Evolutionary conservation across 2,329 filamentous ascomycete genomes (phyloP).

Genomic region (Fusarium paranaense): DNA sequence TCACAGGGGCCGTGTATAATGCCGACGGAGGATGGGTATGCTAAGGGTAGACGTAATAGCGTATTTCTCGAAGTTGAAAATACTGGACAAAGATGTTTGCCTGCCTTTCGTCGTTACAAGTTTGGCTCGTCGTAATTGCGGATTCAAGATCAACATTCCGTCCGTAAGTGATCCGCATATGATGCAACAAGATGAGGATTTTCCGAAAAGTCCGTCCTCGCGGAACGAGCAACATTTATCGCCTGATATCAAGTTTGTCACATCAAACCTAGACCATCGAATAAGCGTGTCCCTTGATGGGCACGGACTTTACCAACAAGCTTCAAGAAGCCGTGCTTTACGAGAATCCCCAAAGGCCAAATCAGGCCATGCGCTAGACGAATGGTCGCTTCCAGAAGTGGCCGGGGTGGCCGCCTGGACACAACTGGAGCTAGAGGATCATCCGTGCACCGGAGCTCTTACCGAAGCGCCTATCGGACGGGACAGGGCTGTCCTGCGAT

Average conservation of each 20-base stretch:
- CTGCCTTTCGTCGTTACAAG: background rate
- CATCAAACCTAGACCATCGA: background rate
- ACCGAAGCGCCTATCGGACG: background rate
- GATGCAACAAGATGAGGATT: background rate
- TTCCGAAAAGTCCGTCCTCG: background rate
- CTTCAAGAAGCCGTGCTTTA: background rate
- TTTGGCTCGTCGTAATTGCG: background rate
- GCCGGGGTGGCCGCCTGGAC: background rate
- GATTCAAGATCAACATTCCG: background rate
- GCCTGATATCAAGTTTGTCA: background rate
- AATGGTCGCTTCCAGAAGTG: background rate
- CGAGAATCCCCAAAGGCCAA: background rate
- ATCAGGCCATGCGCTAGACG: background rate
- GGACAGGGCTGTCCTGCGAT: background rate
- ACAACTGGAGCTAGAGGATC: background rate
- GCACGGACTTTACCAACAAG: background rate
- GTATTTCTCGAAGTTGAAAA: too few species aligned
- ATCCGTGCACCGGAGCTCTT: background rate
- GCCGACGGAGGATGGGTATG: slow-evolving; percentile 54
- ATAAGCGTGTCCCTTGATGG: background rate
- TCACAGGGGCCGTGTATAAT: slow-evolving; percentile 48
- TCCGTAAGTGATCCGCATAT: background rate
- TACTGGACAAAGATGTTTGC: background rate
- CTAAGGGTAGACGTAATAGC: background rate
- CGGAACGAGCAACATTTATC: background rate